Percentiles rank a stretch among this genome's conserved stretches.
These are phyloP conservation scores for Prototheca wickerhamii DNA, from an alignment of 163 green algal species.

Conservation along the genomic window DNA sequence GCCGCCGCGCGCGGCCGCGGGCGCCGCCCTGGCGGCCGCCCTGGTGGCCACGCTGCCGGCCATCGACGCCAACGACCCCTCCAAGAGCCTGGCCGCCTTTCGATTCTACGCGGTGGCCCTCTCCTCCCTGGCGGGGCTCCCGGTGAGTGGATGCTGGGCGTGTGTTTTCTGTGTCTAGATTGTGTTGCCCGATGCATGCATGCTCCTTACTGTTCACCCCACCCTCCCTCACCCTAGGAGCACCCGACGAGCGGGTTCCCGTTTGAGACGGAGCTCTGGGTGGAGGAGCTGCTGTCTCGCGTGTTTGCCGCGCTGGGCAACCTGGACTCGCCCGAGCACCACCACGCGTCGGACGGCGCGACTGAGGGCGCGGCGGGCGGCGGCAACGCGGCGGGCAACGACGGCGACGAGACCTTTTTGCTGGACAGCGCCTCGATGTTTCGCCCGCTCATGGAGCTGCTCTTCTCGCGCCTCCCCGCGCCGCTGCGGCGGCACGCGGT, in stretches of 20 bases:
- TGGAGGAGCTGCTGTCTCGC: slow-evolving; percentile 62
- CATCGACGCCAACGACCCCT: slow-evolving; percentile 91
- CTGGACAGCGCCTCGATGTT: slow-evolving; percentile 48
- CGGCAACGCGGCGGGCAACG: too few species aligned
- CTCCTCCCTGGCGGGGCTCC: slow-evolving; percentile 39
- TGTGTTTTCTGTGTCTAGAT: not conserved
- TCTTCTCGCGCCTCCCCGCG: slow-evolving; percentile 45
- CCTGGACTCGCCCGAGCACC: slow-evolving; percentile 43
- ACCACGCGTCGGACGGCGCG: not conserved
- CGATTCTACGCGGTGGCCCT: slow-evolving; percentile 72
- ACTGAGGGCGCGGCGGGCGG: too few species aligned
- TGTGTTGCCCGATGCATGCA: not conserved
- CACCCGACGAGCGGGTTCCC: slow-evolving; percentile 27
- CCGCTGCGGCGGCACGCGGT: slow-evolving; percentile 31
- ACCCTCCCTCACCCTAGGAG: not conserved
- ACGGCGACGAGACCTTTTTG: slow-evolving; percentile 32
- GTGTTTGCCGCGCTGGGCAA: slow-evolving; percentile 65
- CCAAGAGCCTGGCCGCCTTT: slow-evolving; percentile 75
- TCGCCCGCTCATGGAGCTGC: slow-evolving; percentile 48
- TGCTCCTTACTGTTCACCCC: not conserved
- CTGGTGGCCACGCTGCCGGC: slow-evolving; percentile 76
- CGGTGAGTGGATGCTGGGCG: not conserved
- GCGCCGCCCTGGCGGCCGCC: slow-evolving; percentile 52
- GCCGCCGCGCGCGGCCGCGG: slow-evolving; percentile 17
- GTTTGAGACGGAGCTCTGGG: slow-evolving; percentile 64